Evolutionary conservation across 441 rosid species (phyloP).

Genomic region (Erodium texanum): DNA sequence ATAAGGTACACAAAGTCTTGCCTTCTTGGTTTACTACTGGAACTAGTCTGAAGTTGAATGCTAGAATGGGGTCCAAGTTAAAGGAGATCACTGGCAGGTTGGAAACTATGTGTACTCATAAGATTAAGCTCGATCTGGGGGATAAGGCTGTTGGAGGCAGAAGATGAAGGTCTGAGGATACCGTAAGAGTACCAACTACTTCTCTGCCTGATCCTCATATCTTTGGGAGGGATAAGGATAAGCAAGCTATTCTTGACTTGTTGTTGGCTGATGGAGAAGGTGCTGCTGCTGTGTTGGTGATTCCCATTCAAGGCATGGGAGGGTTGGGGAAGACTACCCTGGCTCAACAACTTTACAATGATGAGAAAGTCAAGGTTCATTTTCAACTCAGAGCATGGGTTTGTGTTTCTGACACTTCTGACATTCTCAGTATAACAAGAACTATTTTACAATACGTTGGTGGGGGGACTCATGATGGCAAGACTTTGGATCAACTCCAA

Average conservation of each 20-base stretch:
- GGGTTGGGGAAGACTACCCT: constrained; percentile 16
- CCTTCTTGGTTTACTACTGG: background rate
- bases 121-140: background rate
- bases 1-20: background rate
- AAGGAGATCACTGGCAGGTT: background rate
- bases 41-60: background rate
- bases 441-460: background rate
- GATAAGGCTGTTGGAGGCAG: background rate
- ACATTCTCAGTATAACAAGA: background rate
- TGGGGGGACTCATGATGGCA: too few species aligned
- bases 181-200: background rate
- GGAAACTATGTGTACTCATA: background rate
- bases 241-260: background rate
- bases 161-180: background rate
- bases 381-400: constrained; percentile 11
- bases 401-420: constrained; percentile 8
- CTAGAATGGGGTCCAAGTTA: background rate
- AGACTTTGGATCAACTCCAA: background rate
- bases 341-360: constrained; percentile 7
- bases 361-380: background rate
- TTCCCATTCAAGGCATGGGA: constrained; percentile 15
- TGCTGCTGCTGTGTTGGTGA: background rate
- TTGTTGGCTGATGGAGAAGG: background rate
- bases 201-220: background rate
- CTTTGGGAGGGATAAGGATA: background rate